Conservation (phyloP, 257 asterid genomes). For the Paulownia fortunei region DNA sequence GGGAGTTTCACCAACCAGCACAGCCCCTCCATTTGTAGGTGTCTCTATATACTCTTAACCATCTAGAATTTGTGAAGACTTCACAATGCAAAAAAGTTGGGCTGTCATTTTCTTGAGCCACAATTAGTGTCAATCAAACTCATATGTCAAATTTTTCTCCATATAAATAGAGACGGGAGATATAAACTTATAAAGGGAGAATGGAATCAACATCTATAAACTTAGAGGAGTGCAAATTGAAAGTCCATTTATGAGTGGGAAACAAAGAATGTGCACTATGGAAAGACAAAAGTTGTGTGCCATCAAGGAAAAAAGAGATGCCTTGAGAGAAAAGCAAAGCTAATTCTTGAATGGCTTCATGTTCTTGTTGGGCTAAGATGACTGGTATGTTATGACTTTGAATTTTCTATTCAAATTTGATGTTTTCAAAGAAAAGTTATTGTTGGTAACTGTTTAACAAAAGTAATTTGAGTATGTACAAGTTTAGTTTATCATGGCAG, state of each 20-base stretch:
- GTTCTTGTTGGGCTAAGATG: background rate
- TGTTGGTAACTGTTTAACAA: too few species aligned
- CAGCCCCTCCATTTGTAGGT: background rate
- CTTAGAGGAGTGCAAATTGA: background rate
- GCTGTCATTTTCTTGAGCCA: slow-evolving; percentile 12
- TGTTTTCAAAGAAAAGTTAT: too few species aligned
- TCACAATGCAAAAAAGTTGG: background rate
- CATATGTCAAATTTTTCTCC: background rate
- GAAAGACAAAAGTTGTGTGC: background rate
- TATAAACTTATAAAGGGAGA: background rate
- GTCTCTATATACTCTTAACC: background rate
- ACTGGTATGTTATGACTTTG: background rate
- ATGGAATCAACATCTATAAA: background rate
- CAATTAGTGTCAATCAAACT: background rate
- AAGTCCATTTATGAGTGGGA: background rate
- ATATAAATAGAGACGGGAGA: background rate
- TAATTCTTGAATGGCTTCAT: background rate
- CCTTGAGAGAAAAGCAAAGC: slow-evolving; percentile 16
- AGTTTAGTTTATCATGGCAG: too few species aligned
- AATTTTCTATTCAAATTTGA: too few species aligned
- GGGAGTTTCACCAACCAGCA: background rate
- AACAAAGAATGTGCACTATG: background rate
- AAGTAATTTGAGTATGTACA: too few species aligned
- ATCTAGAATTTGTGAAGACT: background rate
- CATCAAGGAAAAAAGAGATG: background rate